A percentile compares a stretch with the other conserved stretches of the same genome.
Evolutionary conservation across 1,284 basidiomycete species (phyloP).

Genomic region (Pseudozyma hubeiensis): DNA sequence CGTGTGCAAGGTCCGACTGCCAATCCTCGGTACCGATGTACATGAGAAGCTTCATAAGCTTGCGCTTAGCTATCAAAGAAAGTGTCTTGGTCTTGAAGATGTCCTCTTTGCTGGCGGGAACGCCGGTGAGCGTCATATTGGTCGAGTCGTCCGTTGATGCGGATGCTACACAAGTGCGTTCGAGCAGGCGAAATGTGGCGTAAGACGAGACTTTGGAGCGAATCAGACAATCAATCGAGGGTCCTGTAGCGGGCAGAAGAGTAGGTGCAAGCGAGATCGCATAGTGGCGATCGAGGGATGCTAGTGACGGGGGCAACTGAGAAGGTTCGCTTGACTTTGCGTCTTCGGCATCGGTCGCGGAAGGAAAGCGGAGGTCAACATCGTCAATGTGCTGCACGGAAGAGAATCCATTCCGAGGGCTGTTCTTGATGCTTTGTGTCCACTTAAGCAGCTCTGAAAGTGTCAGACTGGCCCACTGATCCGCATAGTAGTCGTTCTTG

Average conservation of each 20-base stretch:
- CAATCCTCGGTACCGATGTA: constrained; percentile 44
- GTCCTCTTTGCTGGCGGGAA: constrained; percentile 91
- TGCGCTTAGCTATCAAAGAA: constrained; percentile 84
- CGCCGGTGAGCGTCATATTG: constrained; percentile 66
- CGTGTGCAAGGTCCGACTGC: constrained; percentile 13
- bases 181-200: constrained; percentile 88
- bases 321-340: constrained; percentile 7
- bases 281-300: constrained; percentile 74
- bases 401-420: background rate
- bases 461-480: constrained; percentile 81
- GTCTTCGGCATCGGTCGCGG: background rate
- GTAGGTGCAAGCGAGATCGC: constrained; percentile 85
- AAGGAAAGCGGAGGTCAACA: constrained; percentile 29
- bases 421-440: constrained; percentile 69
- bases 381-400: background rate
- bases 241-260: constrained; percentile 82
- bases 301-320: constrained; percentile 21
- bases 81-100: constrained; percentile 88
- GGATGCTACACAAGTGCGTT: constrained; percentile 67
- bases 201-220: constrained; percentile 89
- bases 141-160: background rate
- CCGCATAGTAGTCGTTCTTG: constrained; percentile 85
- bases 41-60: constrained; percentile 88
- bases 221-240: constrained; percentile 83
- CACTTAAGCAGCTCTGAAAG: constrained; percentile 82